Base-by-base conservation (phyloP, 352 stramenopile species). In the Detonula confervacea region DNA sequence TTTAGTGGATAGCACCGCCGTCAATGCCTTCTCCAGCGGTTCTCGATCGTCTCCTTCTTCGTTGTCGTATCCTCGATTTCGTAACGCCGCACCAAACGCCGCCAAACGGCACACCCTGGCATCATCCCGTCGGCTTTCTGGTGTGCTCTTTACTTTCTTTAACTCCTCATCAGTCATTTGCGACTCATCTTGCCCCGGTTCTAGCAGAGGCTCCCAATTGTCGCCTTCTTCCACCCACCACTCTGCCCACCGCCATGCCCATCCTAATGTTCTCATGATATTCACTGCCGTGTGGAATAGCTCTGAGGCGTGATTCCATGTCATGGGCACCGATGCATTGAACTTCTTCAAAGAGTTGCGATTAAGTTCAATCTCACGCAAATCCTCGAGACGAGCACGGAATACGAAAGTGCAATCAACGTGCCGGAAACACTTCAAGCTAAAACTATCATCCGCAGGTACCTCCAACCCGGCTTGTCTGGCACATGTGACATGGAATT, bases 201-300 rank as follows among this genome's bases (percentile, higher is more conserved):
- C 87, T 9, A 93, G 46, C 7, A 95, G 57, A 9, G 85, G 87
- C 56, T 93, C 90, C 88, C 86, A 93, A 57, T 80, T 91, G 42
- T 87, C 87, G 30, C 86, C 88, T 51, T 72, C 69, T 33, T 86
- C 70, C 7, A 95, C 90, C 90, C 90, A 95, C 73, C 82, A 92
- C 67, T 93, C 87, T 27, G 87, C 75, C 90, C 90, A 95, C 61
- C 88, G 71, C 90, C 90, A 95, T 22, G 88, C 88, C 90, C 90
- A 95, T 14, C 90, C 86, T 27, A 95, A 57, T 12, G 76, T 85
- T 22, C 67, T 39, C 70, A 93, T 75, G 0, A 93, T 83, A 30
- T 61, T 62, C 8, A 93, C 86, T 24, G 87, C 79, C 12, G 67
- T 47, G 77, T 92, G 87, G 42, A 92, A 73, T 39, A 92, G 51